phyloP scores from a whole-genome alignment of 768 basidiomycete species.

The Leccinum incarnatum region DNA sequence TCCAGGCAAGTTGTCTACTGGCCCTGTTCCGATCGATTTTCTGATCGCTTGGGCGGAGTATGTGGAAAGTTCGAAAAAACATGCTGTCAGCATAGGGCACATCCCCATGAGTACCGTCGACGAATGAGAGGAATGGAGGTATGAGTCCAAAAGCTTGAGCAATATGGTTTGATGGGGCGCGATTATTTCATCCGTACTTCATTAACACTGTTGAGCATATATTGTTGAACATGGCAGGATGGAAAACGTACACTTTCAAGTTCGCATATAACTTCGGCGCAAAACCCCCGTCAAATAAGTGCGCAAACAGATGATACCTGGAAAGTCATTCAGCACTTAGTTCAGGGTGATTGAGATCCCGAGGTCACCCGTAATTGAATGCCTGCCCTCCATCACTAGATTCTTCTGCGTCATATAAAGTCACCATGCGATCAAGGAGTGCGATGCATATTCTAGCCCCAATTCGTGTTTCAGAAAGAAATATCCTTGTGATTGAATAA shows the following conservation, averaged over 20 bases:
- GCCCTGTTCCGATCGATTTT: conserved; percentile 39
- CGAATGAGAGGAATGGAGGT: conserved; percentile 57
- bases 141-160: conserved; percentile 84
- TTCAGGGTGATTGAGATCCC: not conserved
- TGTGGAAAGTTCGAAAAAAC: conserved; percentile 57
- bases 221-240: not conserved
- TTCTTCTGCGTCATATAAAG: conserved; percentile 65
- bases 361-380: conserved; percentile 71
- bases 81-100: conserved; percentile 56
- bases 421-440: conserved; percentile 71
- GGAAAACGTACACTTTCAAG: conserved; percentile 54
- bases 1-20: conserved; percentile 9
- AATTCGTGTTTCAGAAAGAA: conserved; percentile 50
- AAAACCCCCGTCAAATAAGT: conserved; percentile 57
- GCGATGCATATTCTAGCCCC: conserved; percentile 66
- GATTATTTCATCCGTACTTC: conserved; percentile 68
- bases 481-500: conserved; percentile 32
- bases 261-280: conserved; percentile 58
- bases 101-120: conserved; percentile 40
- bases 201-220: conserved; percentile 14
- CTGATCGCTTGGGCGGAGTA: conserved; percentile 57
- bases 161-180: conserved; percentile 86
- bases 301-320: conserved; percentile 67
- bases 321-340: conserved; percentile 11
- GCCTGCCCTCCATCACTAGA: conserved; percentile 60